Evolutionary conservation across 306 rosid species (phyloP).

Genomic region (Rosa persica): DNA sequence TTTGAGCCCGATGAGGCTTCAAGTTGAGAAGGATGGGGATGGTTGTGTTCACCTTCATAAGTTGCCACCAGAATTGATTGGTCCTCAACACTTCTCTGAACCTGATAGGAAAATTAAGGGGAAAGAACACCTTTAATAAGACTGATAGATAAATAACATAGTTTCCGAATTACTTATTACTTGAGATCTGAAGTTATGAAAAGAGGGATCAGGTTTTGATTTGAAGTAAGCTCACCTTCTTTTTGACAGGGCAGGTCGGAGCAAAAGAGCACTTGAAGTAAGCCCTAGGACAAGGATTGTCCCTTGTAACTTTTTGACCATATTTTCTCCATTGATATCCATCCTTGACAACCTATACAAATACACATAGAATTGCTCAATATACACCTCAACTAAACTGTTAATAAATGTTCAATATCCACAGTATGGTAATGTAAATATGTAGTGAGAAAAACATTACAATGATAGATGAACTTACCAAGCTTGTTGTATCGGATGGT

Average conservation of each 20-base stretch:
- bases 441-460: background rate
- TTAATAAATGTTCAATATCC: background rate
- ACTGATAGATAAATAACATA: background rate
- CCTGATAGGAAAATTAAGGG: slow-evolving; percentile 46
- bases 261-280: slow-evolving; percentile 99
- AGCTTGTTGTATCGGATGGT: slow-evolving; percentile 69
- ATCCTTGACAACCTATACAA: slow-evolving; percentile 78
- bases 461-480: slow-evolving; percentile 39
- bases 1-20: slow-evolving; percentile 57
- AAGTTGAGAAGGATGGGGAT: slow-evolving; percentile 54
- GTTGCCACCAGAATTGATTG: slow-evolving; percentile 87
- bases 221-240: slow-evolving; percentile 60
- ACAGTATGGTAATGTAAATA: background rate
- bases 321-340: slow-evolving; percentile 99
- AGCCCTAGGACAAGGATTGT: slow-evolving; percentile 96
- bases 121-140: slow-evolving; percentile 8
- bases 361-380: slow-evolving; percentile 17
- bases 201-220: background rate
- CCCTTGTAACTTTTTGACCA: slow-evolving; percentile 98
- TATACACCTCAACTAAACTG: background rate
- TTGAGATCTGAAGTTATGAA: background rate
- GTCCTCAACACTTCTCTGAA: slow-evolving; percentile 94
- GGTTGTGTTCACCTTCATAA: slow-evolving; percentile 98
- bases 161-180: background rate
- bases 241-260: slow-evolving; percentile 91